Base-by-base conservation (phyloP, 768 basidiomycete genomes). In the Boletus edulis region DNA sequence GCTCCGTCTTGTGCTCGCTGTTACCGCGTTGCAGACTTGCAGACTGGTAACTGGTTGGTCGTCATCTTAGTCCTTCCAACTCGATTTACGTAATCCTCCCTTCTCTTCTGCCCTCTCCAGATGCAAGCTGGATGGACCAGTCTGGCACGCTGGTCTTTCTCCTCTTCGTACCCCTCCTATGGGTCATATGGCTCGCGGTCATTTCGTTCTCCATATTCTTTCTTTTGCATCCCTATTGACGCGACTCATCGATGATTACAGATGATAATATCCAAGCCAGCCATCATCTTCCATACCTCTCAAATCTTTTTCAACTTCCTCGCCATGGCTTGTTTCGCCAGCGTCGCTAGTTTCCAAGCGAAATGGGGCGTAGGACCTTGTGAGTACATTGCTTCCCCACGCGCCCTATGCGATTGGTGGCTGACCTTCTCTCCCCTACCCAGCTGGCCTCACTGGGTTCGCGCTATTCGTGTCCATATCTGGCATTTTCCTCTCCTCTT, bases 271-370 rank as follows among this genome's bases (percentile, higher is more conserved):
- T 86, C 89, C 22, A 92, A 91, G 75, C 86, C 89, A 8, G 78
- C 85, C 57, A 89, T 93, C 66, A 78, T 91, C 52, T 85, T 86
- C 67, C 84, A 89, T 68, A 69, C 81, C 31, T 84, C 82, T 3
- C 89, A 96, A 76, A 80, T 84, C 51, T 94, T 98, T 78, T 94
- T 96, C 84, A 87, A 89, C 69, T 97, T 98, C 67, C 80, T 98
- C 44, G 84, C 91, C 13, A 88, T 96, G 84, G 88, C 87, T 45
- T 95, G 92, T 67, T 94, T 92, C 62, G 95, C 90, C 9, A 86
- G 89, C 62, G 89, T 94, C 4, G 94, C 94, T 0, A 75, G 78
- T 20, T 98, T 96, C 71, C 94, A 98, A 63, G 85, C 90, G 5
- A 87, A 88, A 60, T 94, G 84, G 83, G 66, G 78, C 11, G 80